Evolutionary conservation across 257 asterid species (phyloP).

Genomic region (Solanum gracilifrons): DNA sequence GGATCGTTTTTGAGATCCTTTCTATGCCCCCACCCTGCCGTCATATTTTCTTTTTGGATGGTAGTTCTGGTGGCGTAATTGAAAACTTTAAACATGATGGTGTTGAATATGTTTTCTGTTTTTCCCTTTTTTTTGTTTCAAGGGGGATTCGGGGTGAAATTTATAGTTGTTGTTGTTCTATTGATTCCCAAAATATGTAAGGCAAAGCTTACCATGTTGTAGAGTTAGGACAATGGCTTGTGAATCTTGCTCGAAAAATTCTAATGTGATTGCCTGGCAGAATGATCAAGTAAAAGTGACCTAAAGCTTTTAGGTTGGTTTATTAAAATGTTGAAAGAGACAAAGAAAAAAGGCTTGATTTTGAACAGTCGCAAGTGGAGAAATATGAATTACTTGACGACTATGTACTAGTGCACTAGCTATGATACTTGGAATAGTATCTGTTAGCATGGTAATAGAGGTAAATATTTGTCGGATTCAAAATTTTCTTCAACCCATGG

Average conservation of each 20-base stretch:
- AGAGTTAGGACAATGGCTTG: not conserved
- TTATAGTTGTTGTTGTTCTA: not conserved
- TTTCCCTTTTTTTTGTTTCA: not conserved
- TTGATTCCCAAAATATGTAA: not conserved
- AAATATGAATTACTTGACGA: not conserved
- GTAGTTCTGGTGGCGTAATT: not conserved
- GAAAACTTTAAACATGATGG: not conserved
- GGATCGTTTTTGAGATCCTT: not conserved
- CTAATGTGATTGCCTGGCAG: not conserved
- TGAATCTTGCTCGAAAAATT: not conserved
- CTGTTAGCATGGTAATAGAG: not conserved
- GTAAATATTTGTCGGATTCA: not conserved
- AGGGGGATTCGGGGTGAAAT: not conserved
- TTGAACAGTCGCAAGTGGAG: not conserved
- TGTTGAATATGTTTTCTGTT: not conserved
- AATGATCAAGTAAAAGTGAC: not conserved
- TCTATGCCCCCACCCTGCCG: not conserved
- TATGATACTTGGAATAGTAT: not conserved
- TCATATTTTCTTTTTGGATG: not conserved
- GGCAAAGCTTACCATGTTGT: not conserved
- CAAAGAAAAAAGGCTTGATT: not conserved
- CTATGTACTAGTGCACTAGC: not conserved
- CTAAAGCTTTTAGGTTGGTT: not conserved
- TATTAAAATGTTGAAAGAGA: not conserved
- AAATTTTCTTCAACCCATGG: not conserved